Percentiles rank a stretch among this genome's conserved stretches.
Conservation (phyloP, 805 yeast species). For the Kodamaea kaohsiungensis region DNA sequence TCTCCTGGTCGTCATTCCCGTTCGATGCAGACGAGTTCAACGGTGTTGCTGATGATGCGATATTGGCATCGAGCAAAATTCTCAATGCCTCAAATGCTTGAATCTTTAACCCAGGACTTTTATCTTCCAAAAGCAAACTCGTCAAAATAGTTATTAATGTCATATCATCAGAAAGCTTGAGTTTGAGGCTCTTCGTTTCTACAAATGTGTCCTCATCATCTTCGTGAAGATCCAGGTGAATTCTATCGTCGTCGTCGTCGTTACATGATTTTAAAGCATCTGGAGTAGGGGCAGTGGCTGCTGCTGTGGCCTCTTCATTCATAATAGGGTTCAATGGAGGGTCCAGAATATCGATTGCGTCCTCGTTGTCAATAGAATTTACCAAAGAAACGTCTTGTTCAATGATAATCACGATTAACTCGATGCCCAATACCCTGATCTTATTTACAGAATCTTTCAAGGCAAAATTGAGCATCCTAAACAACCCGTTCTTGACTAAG, state of each 20-base stretch:
- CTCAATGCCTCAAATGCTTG: constrained; percentile 85
- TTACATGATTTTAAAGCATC: constrained; percentile 4
- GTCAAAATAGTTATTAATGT: constrained; percentile 56
- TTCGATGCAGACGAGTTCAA: constrained; percentile 10
- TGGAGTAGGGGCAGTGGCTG: neutral
- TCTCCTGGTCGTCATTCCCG: constrained; percentile 9
- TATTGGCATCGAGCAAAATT: constrained; percentile 63
- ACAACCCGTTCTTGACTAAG: constrained; percentile 67
- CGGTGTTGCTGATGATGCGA: constrained; percentile 23
- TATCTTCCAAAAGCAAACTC: constrained; percentile 60
- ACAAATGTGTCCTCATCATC: constrained; percentile 16
- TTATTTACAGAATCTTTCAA: constrained; percentile 50
- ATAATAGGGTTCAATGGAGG: constrained; percentile 18
- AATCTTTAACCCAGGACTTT: constrained; percentile 69
- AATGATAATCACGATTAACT: constrained; percentile 73
- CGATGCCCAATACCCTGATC: constrained; percentile 72
- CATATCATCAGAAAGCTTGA: constrained; percentile 55
- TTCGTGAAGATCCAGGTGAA: constrained; percentile 2
- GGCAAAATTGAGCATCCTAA: constrained; percentile 71
- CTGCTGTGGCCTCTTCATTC: constrained; percentile 3
- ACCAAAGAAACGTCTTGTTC: constrained; percentile 79
- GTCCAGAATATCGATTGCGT: constrained; percentile 31
- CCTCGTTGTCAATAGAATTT: constrained; percentile 31
- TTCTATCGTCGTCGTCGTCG: constrained; percentile 9
- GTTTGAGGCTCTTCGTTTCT: constrained; percentile 21